phyloP scores from a whole-genome alignment of 2,329 filamentous ascomycete species.

The Leptographium procerum region DNA sequence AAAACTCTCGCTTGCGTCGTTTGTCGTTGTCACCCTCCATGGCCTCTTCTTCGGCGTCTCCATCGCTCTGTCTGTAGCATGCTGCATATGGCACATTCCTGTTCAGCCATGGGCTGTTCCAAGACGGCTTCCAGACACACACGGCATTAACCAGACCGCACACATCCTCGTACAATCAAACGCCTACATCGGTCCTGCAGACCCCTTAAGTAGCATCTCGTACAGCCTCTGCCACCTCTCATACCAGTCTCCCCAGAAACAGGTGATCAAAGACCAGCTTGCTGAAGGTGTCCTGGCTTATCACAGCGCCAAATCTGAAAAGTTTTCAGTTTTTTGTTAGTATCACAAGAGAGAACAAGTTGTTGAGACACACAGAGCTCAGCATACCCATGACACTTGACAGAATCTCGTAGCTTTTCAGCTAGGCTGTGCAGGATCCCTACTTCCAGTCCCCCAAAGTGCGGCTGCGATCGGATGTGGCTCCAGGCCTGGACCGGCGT shows the following conservation, averaged over 20 bases:
- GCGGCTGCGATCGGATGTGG: background rate
- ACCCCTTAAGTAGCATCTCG: no score
- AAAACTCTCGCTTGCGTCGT: background rate
- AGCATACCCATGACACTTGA: background rate
- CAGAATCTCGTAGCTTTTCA: background rate
- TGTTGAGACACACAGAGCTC: background rate
- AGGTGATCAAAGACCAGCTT: background rate
- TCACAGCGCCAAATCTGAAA: background rate
- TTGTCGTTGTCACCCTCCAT: background rate
- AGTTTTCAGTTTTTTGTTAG: background rate
- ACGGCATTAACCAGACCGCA: no score
- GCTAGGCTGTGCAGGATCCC: background rate
- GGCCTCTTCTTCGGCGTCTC: constrained; percentile 1
- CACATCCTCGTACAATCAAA: no score
- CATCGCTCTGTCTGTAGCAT: background rate
- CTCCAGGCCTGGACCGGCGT: background rate
- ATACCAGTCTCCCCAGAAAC: background rate
- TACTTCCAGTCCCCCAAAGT: background rate
- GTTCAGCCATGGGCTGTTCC: no score
- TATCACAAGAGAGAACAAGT: no score
- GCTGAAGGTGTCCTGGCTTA: background rate
- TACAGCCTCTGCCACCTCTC: no score
- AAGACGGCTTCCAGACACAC: no score
- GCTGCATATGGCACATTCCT: no score
- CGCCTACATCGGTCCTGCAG: no score